These are phyloP conservation scores for Raddia guianensis DNA, from an alignment of 176 grass and related monocot species.

Conservation along the genomic window DNA sequence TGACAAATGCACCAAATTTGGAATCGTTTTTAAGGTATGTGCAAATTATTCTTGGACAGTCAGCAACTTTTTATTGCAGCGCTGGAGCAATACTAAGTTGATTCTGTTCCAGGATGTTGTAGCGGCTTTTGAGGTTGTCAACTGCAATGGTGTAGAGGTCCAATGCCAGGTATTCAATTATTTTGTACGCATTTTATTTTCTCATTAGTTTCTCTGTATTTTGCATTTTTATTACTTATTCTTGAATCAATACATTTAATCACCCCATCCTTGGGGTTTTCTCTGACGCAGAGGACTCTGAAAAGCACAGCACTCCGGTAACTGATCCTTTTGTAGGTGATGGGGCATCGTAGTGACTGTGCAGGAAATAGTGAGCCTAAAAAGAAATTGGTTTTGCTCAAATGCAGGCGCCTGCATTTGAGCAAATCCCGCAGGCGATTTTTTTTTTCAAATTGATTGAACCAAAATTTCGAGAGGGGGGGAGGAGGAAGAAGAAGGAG, in stretches of 20 bases:
- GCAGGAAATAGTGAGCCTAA: no score
- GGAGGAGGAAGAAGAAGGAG: no score
- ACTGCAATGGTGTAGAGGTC: conserved; percentile 92
- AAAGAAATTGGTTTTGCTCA: no score
- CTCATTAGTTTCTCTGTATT: neutral
- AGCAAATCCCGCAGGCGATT: no score
- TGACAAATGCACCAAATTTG: conserved; percentile 96
- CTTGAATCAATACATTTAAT: neutral
- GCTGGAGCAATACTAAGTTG: conserved; percentile 31
- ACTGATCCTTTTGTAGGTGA: no score
- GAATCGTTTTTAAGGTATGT: conserved; percentile 85
- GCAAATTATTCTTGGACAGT: neutral
- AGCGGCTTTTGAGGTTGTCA: conserved; percentile 95
- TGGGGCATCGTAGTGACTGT: no score
- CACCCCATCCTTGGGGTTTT: neutral
- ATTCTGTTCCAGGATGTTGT: conserved; percentile 86
- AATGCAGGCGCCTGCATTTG: no score
- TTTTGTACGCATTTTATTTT: conserved; percentile 13
- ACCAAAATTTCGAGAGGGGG: no score
- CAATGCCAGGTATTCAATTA: conserved; percentile 87
- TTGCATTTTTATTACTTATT: neutral
- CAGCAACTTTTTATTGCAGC: conserved; percentile 12
- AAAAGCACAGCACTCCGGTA: no score
- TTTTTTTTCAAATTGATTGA: no score
- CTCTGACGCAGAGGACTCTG: no score